Evolutionary conservation across 495 filamentous ascomycete species (phyloP).

Genomic region (Penicillium manginii): DNA sequence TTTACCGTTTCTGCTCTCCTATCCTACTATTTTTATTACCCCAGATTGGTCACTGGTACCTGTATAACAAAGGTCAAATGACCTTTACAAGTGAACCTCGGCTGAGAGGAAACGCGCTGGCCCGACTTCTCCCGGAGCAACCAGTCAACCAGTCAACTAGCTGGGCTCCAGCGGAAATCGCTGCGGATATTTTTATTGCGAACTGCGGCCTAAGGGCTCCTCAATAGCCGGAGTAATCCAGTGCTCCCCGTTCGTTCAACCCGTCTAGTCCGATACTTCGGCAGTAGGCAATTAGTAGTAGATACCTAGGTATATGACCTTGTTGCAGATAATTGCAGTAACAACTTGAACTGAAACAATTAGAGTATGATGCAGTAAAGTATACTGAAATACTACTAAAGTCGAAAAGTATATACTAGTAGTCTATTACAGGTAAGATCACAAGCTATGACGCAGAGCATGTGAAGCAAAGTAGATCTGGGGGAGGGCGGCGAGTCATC

Average conservation of each 20-base stretch:
- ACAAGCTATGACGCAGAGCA: constrained; percentile 6
- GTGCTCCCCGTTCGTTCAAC: background rate
- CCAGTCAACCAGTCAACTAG: background rate
- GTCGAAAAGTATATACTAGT: background rate
- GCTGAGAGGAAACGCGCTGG: constrained; percentile 33
- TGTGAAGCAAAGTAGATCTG: constrained; percentile 9
- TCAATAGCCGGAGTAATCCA: constrained; percentile 21
- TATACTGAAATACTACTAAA: too few relatives aligned
- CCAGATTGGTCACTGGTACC: background rate
- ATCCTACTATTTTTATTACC: background rate
- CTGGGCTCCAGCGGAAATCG: constrained; percentile 8
- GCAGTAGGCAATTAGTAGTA: background rate
- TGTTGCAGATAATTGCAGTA: background rate
- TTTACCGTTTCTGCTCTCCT: background rate
- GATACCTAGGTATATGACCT: background rate
- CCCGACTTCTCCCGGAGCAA: constrained; percentile 32
- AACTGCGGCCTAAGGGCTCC: constrained; percentile 4
- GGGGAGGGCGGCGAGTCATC: constrained; percentile 17
- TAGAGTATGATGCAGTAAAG: background rate
- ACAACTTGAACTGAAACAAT: background rate
- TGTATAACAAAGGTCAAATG: constrained; percentile 8
- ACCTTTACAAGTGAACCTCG: constrained; percentile 31
- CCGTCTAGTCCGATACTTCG: background rate
- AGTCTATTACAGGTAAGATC: background rate
- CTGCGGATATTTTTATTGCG: constrained; percentile 9